Evolutionary conservation across 2,329 filamentous ascomycete species (phyloP).

Genomic region (Chaetomiaceae sp.): DNA sequence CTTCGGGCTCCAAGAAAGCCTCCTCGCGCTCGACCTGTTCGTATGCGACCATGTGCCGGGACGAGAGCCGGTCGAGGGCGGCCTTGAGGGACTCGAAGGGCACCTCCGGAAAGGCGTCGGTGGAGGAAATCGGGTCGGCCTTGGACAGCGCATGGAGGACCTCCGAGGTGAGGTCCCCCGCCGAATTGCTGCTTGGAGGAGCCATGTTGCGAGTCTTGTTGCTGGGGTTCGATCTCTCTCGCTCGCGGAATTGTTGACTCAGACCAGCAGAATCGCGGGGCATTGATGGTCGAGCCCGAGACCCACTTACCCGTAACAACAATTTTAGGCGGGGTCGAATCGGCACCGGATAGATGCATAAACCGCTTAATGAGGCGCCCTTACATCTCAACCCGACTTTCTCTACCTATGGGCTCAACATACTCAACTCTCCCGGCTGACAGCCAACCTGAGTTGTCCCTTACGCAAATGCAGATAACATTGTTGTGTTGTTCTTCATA

Average conservation of each 20-base stretch:
- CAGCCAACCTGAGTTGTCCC: no score
- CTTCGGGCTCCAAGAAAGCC: slow-evolving; percentile 69
- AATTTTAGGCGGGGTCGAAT: slow-evolving; percentile 18
- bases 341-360: slow-evolving; percentile 11
- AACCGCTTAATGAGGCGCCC: no score
- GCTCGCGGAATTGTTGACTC: slow-evolving; percentile 20
- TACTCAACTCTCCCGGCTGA: no score
- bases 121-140: slow-evolving; percentile 62
- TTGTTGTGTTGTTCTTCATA: no score
- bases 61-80: slow-evolving; percentile 78
- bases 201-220: slow-evolving; percentile 20
- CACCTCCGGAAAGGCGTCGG: slow-evolving; percentile 63
- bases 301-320: slow-evolving; percentile 12
- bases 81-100: slow-evolving; percentile 73
- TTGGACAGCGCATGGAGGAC: slow-evolving; percentile 63
- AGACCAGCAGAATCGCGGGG: slow-evolving; percentile 20
- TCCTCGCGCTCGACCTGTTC: slow-evolving; percentile 78
- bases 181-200: slow-evolving; percentile 10
- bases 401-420: no score
- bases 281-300: slow-evolving; percentile 13
- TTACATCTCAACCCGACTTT: no score
- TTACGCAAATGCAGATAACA: no score
- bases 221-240: not conserved
- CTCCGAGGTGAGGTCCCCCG: slow-evolving; percentile 57
- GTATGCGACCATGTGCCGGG: slow-evolving; percentile 82